phyloP scores from a whole-genome alignment of 306 rosid genomes.

The Malus sylvestris region DNA sequence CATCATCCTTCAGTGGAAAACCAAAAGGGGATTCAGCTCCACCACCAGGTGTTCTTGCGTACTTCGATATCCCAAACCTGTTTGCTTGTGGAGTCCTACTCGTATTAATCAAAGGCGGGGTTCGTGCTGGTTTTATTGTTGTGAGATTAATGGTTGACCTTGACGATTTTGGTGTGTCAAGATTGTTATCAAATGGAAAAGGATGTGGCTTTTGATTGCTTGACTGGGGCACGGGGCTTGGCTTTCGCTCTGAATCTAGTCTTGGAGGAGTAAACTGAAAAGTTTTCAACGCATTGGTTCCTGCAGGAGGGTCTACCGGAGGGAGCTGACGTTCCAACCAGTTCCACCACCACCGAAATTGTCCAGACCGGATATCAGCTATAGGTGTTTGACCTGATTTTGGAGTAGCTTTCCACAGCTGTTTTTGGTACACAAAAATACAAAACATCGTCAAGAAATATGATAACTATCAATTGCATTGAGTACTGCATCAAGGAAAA shows the following conservation, averaged over 20 bases:
- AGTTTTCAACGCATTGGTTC: conserved; percentile 47
- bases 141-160: conserved; percentile 48
- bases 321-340: conserved; percentile 88
- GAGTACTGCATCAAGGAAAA: background rate
- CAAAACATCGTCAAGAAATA: background rate
- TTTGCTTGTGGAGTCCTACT: conserved; percentile 54
- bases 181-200: conserved; percentile 42
- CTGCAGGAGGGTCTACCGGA: conserved; percentile 35
- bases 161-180: conserved; percentile 82
- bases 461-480: background rate
- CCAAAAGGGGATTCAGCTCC: conserved; percentile 59
- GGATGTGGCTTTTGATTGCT: conserved; percentile 40
- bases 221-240: conserved; percentile 55
- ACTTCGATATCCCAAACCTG: conserved; percentile 35
- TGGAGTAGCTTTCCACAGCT: conserved; percentile 81
- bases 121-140: conserved; percentile 33
- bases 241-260: conserved; percentile 57
- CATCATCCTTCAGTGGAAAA: conserved; percentile 60
- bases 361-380: conserved; percentile 48
- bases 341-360: conserved; percentile 98
- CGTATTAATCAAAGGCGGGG: conserved; percentile 30
- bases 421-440: conserved; percentile 4
- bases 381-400: conserved; percentile 54
- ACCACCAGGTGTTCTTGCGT: conserved; percentile 39
- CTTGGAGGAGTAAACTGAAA: conserved; percentile 74